A percentile compares a stretch with the other conserved stretches of the same genome.
These are phyloP conservation scores for Plasmodium ovale DNA, from an alignment of 169 alveolate species.

Conservation along the genomic window DNA sequence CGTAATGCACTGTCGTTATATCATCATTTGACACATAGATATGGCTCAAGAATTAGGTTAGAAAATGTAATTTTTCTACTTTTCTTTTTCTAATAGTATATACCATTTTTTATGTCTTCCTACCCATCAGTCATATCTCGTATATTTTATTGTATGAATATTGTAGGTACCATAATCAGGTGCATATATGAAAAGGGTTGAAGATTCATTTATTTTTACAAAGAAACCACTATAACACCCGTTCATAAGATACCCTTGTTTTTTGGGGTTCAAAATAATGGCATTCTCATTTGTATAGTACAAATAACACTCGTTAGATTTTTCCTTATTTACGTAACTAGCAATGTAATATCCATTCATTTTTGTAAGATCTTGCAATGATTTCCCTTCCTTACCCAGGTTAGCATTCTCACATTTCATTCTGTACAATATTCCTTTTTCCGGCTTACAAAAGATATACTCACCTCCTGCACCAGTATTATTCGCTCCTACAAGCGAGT, in stretches of 20 bases:
- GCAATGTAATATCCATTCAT: slow-evolving; percentile 13
- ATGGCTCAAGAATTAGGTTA: too few relatives aligned
- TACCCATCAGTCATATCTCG: slow-evolving; percentile 11
- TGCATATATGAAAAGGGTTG: not conserved
- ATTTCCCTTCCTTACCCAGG: not conserved
- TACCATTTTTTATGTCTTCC: too few relatives aligned
- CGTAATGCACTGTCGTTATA: too few relatives aligned
- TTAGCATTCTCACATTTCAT: not conserved
- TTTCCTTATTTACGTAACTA: not conserved
- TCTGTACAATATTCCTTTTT: not conserved
- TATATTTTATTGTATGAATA: not conserved
- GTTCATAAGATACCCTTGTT: not conserved
- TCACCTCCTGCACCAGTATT: not conserved
- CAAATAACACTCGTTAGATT: slow-evolving; percentile 10
- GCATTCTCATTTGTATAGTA: slow-evolving; percentile 23
- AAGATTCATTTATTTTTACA: not conserved
- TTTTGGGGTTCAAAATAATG: slow-evolving; percentile 8
- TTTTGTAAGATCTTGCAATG: slow-evolving; percentile 11
- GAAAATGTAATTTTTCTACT: too few relatives aligned
- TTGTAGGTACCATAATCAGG: slow-evolving; percentile 15
- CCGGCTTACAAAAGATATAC: not conserved
- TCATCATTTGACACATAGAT: too few relatives aligned
- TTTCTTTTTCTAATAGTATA: too few relatives aligned
- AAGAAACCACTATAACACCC: slow-evolving; percentile 24
- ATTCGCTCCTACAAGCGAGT: not conserved